phyloP scores from a whole-genome alignment of 257 asterid species.

The Lycium ferocissimum region DNA sequence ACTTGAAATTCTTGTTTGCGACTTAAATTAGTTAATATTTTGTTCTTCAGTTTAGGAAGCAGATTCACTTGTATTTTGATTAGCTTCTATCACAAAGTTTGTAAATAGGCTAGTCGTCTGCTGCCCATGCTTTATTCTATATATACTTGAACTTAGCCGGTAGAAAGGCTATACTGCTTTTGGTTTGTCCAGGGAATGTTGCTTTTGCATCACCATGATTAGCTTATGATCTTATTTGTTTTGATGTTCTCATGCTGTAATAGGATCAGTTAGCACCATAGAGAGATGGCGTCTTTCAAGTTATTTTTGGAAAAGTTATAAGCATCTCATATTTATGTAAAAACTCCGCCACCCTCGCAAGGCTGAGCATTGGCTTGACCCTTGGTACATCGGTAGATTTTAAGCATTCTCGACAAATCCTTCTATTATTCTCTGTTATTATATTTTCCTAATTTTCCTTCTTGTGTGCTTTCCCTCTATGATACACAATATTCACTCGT shows the following conservation, averaged over 20 bases:
- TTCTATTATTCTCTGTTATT: not conserved
- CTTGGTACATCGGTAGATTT: not conserved
- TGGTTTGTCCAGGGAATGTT: not conserved
- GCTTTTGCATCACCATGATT: not conserved
- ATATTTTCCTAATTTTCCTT: not conserved
- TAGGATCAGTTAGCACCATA: not conserved
- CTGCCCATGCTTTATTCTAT: not conserved
- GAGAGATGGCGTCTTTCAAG: not conserved
- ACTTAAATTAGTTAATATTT: not conserved
- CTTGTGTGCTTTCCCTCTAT: not conserved
- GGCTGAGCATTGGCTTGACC: not conserved
- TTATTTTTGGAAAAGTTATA: not conserved
- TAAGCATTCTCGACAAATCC: not conserved
- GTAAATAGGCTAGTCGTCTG: not conserved
- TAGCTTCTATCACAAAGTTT: not conserved
- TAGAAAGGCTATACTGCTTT: not conserved
- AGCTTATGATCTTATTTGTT: not conserved
- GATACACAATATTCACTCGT: not conserved
- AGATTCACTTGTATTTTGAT: not conserved
- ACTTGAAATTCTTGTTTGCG: slow-evolving; percentile 19
- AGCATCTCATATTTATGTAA: not conserved
- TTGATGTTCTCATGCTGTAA: not conserved
- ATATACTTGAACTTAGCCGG: not conserved
- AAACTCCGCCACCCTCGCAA: not conserved
- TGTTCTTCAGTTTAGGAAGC: not conserved